Evolutionary conservation across 345 rosid species (phyloP).

Genomic region (Rhodomyrtus tomentosa): DNA sequence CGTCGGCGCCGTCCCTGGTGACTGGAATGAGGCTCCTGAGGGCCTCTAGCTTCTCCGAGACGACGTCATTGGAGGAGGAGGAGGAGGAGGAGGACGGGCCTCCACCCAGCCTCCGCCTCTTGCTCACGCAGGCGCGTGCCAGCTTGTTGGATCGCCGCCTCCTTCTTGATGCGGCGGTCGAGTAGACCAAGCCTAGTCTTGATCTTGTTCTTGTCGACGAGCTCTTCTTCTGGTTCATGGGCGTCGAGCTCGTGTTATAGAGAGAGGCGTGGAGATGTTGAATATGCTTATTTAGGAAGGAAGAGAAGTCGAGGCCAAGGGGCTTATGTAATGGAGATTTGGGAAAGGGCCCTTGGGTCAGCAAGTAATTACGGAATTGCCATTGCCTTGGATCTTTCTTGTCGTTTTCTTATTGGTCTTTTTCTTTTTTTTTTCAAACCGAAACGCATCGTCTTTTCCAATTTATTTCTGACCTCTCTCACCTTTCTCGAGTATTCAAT

Average conservation of each 20-base stretch:
- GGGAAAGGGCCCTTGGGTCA: not conserved
- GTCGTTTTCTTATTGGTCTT: not conserved
- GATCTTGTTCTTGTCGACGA: not conserved
- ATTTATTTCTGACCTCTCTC: not conserved
- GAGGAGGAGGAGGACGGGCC: not conserved
- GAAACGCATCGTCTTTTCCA: not conserved
- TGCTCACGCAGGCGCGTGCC: not conserved
- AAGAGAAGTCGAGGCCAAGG: not conserved
- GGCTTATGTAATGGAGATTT: not conserved
- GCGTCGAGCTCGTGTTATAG: not conserved
- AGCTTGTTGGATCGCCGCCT: not conserved
- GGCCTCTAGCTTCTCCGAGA: slow-evolving; percentile 58
- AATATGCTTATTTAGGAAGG: not conserved
- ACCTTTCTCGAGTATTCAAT: not conserved
- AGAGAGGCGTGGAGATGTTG: not conserved
- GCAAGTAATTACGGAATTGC: not conserved
- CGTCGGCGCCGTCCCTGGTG: not conserved
- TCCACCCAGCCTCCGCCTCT: not conserved
- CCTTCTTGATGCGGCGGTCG: not conserved
- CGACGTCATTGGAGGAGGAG: slow-evolving; percentile 6
- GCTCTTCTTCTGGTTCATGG: not conserved
- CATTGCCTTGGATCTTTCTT: not conserved
- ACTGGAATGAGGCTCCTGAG: slow-evolving; percentile 63
- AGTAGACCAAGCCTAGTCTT: not conserved
- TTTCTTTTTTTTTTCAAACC: not conserved